Base-by-base conservation (phyloP, 805 yeast species). In the Saccharomycopsis lassenensis region DNA sequence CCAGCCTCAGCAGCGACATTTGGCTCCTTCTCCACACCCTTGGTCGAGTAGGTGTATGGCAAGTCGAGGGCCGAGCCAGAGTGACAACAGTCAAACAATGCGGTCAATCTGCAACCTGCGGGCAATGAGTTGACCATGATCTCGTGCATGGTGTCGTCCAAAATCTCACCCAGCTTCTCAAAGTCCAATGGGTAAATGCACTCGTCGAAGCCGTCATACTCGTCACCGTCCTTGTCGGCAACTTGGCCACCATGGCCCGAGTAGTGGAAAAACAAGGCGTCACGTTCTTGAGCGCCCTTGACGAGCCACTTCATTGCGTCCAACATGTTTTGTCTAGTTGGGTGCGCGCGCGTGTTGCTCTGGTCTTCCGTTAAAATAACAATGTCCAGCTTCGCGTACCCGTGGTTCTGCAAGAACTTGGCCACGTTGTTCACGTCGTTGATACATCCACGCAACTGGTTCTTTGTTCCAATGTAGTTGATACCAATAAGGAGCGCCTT, bases 211-310 rank as follows among this genome's bases (percentile, higher is more conserved):
- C 79, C 80, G 43, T 71, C 75, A 30, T 65, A 76, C 46, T 76
- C 82, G 45, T 74, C 80, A 25, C 80, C 80, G 43, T 70, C 64
- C 22, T 54, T 47, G 52, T 79, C 85, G 33, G 59, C 58, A 19
- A 71, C 71, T 47, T 71, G 71, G 6, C 84, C 82, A 22, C 87
- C 87, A 48, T 79, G 87, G 17, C 87, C 84, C 1, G 83, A 74
- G 51, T 72, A 77, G 51, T 79, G 87, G 63, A 79, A 71, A 39
- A 79, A 73, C 33, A 78, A 54, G 5, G 80, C 66, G 54, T 78
- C 87, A 46, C 78, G 77, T 16, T 81, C 71, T 43, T 57, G 60
- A 0, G 85, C 84, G 37, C 63, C 77, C 10, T 58, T 54, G n/a
- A 75, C 83, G 10, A 79, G 65, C 87, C 87, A 79, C 41, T 66